Base-by-base conservation (phyloP, 768 basidiomycete species). In the Hortiboletus flavorubellus region DNA sequence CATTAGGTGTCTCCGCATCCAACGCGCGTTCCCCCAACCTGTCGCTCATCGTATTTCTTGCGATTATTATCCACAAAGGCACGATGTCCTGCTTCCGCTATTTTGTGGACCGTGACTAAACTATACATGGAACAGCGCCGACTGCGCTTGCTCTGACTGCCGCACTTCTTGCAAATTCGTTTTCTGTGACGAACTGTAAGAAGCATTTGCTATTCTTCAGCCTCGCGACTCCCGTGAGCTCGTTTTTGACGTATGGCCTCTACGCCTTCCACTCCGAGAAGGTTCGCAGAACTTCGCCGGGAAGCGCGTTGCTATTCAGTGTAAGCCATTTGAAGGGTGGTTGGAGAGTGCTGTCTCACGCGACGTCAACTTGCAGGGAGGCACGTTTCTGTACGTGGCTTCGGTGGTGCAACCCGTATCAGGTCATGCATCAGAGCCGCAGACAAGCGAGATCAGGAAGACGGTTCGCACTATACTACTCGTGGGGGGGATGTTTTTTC, bases 351-450 rank as follows among this genome's bases (percentile, higher is more conserved):
- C 34, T 43, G 15, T 31, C 41, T 65, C 31, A 58, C 46, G 49
- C 26, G 8, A 31, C 8, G 33, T 41, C 33, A 8, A 40, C 35
- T 23, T 41, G 34, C 52, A 94, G 91, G 94, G 91, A 43, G 94
- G 94, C 9, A 93, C 92, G 4, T 97, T 97, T 73, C 77, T 98
- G 38, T 97, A 96, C 66, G 95, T 98, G 9, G 93, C 94, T 1
- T 93, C 93, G 1, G 87, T 92, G 39, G 76, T 93, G n/a, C 91
- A 92, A 64, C 83, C 89, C 3, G 79, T 87, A 33, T 85, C 87
- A 33, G 75, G 79, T 16, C 76, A 78, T 49, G 67, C 69, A 29
- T 71, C 65, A 38, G 73, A 60, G 58, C 55, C 60, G 29, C 34
- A 65, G 5, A 55, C 75, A 9, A 74, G 75, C 23, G 80, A 79